Evolutionary conservation across 2,329 filamentous ascomycete species (phyloP).

Genomic region (Calonectria henricotiae): DNA sequence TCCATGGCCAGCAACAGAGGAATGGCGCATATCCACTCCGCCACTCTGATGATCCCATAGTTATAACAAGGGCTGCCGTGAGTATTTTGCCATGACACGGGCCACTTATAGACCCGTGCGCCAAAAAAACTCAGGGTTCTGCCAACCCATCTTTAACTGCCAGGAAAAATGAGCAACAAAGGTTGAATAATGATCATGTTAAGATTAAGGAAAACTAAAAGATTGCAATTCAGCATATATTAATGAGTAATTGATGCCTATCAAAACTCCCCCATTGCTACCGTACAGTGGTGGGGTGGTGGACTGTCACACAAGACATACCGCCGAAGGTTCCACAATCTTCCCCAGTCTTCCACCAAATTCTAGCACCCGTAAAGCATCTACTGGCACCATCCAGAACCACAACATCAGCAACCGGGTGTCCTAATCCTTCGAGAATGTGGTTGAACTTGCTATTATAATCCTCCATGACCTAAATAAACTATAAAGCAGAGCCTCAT

Average conservation of each 20-base stretch:
- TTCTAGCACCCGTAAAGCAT: neutral
- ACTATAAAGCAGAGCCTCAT: constrained; percentile 55
- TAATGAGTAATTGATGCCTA: neutral
- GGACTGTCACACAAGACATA: neutral
- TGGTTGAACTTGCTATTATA: constrained; percentile 8
- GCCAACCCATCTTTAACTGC: too few species aligned
- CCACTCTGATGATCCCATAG: neutral
- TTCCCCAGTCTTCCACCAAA: constrained; percentile 1
- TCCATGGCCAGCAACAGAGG: neutral
- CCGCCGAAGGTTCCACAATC: neutral
- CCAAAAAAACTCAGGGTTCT: too few species aligned
- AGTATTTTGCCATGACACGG: neutral
- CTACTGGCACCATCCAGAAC: neutral
- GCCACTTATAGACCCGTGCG: neutral
- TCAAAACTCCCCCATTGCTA: neutral
- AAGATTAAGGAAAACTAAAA: too few species aligned
- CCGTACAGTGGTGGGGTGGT: neutral
- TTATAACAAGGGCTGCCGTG: too few species aligned
- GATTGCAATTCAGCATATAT: too few species aligned
- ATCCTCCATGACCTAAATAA: constrained; percentile 23
- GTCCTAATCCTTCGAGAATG: neutral
- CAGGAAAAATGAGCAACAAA: too few species aligned
- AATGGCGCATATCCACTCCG: neutral
- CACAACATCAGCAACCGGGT: neutral
- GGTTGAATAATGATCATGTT: too few species aligned